Evolutionary conservation across 495 filamentous ascomycete species (phyloP).

Genomic region (Pyrenula aspistea): DNA sequence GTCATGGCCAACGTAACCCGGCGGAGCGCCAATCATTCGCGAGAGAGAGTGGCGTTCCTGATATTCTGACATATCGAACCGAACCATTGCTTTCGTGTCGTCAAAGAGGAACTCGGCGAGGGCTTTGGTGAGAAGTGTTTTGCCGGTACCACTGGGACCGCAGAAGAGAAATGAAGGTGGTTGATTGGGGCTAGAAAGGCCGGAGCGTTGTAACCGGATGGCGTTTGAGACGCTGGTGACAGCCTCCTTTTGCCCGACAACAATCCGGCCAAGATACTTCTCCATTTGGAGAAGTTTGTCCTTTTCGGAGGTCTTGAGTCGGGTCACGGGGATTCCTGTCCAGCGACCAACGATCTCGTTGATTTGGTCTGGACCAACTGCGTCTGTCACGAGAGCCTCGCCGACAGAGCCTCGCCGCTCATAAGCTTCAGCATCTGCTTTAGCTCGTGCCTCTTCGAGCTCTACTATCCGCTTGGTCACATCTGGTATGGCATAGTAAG

Average conservation of each 20-base stretch:
- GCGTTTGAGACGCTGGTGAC: slow-evolving; percentile 88
- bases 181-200: slow-evolving; percentile 87
- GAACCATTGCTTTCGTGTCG: slow-evolving; percentile 94
- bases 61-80: slow-evolving; percentile 99
- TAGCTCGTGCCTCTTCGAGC: slow-evolving; percentile 70
- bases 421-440: slow-evolving; percentile 62
- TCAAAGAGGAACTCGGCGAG: slow-evolving; percentile 97
- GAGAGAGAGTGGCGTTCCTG: slow-evolving; percentile 94
- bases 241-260: slow-evolving; percentile 92
- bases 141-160: slow-evolving; percentile 94
- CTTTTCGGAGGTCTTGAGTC: slow-evolving; percentile 89
- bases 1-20: slow-evolving; percentile 94
- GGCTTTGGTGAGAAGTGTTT: slow-evolving; percentile 92
- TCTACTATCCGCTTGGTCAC: slow-evolving; percentile 65
- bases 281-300: slow-evolving; percentile 97
- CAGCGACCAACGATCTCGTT: slow-evolving; percentile 94
- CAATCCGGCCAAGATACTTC: slow-evolving; percentile 63
- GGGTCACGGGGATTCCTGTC: slow-evolving; percentile 93
- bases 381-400: slow-evolving; percentile 67
- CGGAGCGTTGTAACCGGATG: slow-evolving; percentile 86
- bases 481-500: slow-evolving; percentile 95
- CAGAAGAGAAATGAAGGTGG: slow-evolving; percentile 98
- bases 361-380: slow-evolving; percentile 95
- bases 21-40: slow-evolving; percentile 94
- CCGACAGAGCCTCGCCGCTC: slow-evolving; percentile 40